phyloP scores from a whole-genome alignment of 2,329 filamentous ascomycete species.

The Colletotrichum spaethianum region DNA sequence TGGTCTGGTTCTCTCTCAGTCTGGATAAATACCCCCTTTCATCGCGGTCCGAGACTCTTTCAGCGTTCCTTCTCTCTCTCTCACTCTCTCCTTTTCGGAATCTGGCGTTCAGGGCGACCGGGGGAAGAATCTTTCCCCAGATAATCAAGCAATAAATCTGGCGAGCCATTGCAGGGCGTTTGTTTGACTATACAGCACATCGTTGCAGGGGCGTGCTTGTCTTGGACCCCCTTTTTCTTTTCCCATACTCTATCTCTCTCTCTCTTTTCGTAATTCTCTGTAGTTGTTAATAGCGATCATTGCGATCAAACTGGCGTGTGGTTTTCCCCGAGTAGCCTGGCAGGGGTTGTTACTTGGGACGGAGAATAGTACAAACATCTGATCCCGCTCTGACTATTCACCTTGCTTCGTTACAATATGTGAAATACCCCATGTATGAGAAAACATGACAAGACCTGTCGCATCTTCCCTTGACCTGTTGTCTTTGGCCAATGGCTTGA shows the following conservation, averaged over 20 bases:
- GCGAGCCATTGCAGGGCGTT: constrained; percentile 14
- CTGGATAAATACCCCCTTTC: constrained; percentile 41
- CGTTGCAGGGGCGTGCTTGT: too few relatives aligned
- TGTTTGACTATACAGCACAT: constrained; percentile 1
- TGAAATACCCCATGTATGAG: background rate
- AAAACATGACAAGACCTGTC: background rate
- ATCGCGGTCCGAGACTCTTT: constrained; percentile 19
- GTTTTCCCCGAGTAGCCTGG: background rate
- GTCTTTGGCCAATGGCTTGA: too few relatives aligned
- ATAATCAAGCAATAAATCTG: background rate
- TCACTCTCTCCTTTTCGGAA: background rate
- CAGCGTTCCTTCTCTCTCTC: background rate
- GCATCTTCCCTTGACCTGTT: too few relatives aligned
- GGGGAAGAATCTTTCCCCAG: background rate
- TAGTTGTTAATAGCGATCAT: constrained; percentile 10
- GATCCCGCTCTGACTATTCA: background rate
- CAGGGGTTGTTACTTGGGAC: background rate
- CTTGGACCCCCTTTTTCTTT: background rate
- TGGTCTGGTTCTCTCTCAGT: constrained; percentile 24
- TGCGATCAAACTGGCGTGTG: background rate
- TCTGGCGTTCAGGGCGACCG: constrained; percentile 14
- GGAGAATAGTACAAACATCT: background rate
- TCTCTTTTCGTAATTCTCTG: background rate
- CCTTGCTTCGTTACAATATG: background rate
- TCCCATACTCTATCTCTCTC: too few relatives aligned